phyloP scores from a whole-genome alignment of 2,329 filamentous ascomycete genomes.

The Rutstroemia sp. region DNA sequence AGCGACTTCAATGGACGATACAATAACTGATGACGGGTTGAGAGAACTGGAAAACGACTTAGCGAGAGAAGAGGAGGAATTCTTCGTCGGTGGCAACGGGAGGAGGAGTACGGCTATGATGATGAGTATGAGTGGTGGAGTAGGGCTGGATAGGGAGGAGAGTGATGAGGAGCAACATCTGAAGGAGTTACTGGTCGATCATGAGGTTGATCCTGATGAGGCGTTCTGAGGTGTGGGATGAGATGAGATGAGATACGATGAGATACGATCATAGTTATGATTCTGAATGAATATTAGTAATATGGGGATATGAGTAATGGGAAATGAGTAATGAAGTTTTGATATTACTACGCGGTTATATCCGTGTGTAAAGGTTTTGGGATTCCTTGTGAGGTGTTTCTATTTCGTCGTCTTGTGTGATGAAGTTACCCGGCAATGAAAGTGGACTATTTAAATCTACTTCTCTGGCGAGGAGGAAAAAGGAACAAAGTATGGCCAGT shows the following conservation, averaged over 20 bases:
- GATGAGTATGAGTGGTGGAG: not conserved
- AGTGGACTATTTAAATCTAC: no score
- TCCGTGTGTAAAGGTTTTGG: no score
- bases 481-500: no score
- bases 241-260: not conserved
- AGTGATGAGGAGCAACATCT: conserved; percentile 9
- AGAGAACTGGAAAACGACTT: not conserved
- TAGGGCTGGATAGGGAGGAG: not conserved
- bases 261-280: not conserved
- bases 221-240: not conserved
- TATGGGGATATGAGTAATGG: no score
- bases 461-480: no score
- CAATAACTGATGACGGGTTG: not conserved
- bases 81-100: not conserved
- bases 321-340: no score
- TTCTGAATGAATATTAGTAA: not conserved
- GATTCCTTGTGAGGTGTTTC: no score
- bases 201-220: not conserved
- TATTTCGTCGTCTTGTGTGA: no score
- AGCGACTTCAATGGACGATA: not conserved
- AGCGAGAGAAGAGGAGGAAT: not conserved
- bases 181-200: conserved; percentile 6
- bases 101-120: not conserved
- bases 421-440: no score
- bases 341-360: no score